Evolutionary conservation across 2,329 filamentous ascomycete species (phyloP).

Genomic region (Fusarium cyanostomum): DNA sequence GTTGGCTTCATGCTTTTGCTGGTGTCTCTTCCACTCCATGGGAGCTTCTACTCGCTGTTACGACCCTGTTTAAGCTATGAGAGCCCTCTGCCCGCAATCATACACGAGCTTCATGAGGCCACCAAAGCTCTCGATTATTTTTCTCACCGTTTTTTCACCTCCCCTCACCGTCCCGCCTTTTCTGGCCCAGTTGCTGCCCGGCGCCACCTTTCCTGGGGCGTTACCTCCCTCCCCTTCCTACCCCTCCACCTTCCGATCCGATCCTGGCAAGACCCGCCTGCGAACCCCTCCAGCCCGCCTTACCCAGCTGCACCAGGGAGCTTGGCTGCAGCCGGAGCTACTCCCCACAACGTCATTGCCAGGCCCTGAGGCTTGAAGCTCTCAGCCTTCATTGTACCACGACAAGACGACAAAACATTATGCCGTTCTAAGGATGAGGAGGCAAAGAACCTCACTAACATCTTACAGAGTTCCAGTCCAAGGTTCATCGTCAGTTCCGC

Average conservation of each 20-base stretch:
- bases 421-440: not conserved
- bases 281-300: constrained; percentile 33
- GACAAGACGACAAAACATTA: not conserved
- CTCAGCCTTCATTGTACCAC: not conserved
- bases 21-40: not conserved
- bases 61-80: not conserved
- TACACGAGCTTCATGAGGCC: not conserved
- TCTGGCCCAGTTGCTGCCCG: constrained; percentile 5
- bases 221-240: constrained; percentile 19
- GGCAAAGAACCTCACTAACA: not conserved
- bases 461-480: constrained; percentile 77
- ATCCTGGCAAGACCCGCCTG: constrained; percentile 27
- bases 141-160: constrained; percentile 31
- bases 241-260: constrained; percentile 28
- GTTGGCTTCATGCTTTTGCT: not conserved
- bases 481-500: constrained; percentile 89
- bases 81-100: not conserved
- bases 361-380: not conserved
- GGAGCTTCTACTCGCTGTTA: not conserved
- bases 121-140: constrained; percentile 11
- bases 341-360: constrained; percentile 33
- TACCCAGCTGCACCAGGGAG: constrained; percentile 18
- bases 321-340: constrained; percentile 22
- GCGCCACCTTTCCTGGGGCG: constrained; percentile 24
- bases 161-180: constrained; percentile 36